phyloP scores from a whole-genome alignment of 176 grass and related monocot species.

The Phragmites australis region DNA sequence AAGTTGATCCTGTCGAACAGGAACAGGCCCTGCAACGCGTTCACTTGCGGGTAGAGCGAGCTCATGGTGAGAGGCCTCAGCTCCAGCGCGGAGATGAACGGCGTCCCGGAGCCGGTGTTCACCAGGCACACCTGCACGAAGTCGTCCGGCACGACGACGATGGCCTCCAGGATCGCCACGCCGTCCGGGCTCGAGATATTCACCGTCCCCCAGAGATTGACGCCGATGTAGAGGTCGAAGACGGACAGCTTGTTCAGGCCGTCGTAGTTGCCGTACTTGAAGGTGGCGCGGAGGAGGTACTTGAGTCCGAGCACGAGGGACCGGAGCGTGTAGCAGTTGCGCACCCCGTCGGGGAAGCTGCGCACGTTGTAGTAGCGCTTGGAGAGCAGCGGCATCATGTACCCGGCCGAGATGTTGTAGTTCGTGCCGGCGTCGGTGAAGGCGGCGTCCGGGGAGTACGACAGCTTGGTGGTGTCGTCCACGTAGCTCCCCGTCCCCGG shows the following conservation, averaged over 20 bases:
- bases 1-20: slow-evolving; percentile 32
- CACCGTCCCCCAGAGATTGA: slow-evolving; percentile 45
- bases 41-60: slow-evolving; percentile 15
- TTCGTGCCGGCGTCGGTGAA: slow-evolving; percentile 51
- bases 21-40: slow-evolving; percentile 31
- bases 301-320: slow-evolving; percentile 34
- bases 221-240: slow-evolving; percentile 48
- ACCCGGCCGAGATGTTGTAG: slow-evolving; percentile 43
- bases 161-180: not conserved
- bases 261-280: slow-evolving; percentile 67
- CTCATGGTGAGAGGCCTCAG: slow-evolving; percentile 48
- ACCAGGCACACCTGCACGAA: slow-evolving; percentile 54
- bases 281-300: slow-evolving; percentile 45
- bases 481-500: slow-evolving; percentile 29
- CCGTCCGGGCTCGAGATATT: not conserved
- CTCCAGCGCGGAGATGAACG: slow-evolving; percentile 58
- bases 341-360: slow-evolving; percentile 43
- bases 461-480: slow-evolving; percentile 33
- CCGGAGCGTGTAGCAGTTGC: slow-evolving; percentile 59
- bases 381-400: not conserved
- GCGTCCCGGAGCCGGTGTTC: slow-evolving; percentile 46
- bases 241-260: slow-evolving; percentile 29
- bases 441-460: slow-evolving; percentile 38
- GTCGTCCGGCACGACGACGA: not conserved
- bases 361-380: slow-evolving; percentile 26